Conservation (phyloP, 2,329 filamentous ascomycete genomes). For the Ophiostoma sp. region DNA sequence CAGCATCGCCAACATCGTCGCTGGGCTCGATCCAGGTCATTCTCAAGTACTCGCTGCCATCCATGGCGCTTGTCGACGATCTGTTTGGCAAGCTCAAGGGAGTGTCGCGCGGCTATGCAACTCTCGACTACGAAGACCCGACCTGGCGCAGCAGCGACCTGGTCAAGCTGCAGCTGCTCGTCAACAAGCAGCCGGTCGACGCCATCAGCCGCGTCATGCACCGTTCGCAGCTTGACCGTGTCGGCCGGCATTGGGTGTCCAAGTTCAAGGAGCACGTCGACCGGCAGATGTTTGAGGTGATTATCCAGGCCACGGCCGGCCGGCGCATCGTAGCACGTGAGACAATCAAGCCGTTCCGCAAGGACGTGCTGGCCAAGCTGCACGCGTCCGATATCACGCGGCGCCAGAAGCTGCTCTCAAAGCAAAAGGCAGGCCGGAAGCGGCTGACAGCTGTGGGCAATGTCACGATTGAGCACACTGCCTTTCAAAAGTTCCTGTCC, state of each 20-base stretch:
- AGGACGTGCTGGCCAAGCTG: constrained; percentile 88
- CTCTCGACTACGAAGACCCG: constrained; percentile 92
- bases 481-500: constrained; percentile 88
- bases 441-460: constrained; percentile 78
- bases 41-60: constrained; percentile 81
- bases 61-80: constrained; percentile 89
- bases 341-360: constrained; percentile 92
- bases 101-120: constrained; percentile 80
- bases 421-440: constrained; percentile 94
- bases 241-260: constrained; percentile 82
- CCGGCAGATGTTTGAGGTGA: constrained; percentile 86
- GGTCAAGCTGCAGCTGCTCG: constrained; percentile 83
- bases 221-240: constrained; percentile 67
- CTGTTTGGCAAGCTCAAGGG: constrained; percentile 96
- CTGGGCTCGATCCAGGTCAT: constrained; percentile 87
- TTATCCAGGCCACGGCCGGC: constrained; percentile 81
- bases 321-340: constrained; percentile 81
- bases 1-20: constrained; percentile 43
- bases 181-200: constrained; percentile 90
- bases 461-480: constrained; percentile 91
- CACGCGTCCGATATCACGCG: constrained; percentile 84
- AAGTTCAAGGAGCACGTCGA: constrained; percentile 98
- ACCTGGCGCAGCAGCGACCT: constrained; percentile 77
- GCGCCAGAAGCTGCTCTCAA: constrained; percentile 82
- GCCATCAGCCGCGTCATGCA: constrained; percentile 91